Base-by-base conservation (phyloP, 805 yeast species). In the Spathaspora gorwiae region DNA sequence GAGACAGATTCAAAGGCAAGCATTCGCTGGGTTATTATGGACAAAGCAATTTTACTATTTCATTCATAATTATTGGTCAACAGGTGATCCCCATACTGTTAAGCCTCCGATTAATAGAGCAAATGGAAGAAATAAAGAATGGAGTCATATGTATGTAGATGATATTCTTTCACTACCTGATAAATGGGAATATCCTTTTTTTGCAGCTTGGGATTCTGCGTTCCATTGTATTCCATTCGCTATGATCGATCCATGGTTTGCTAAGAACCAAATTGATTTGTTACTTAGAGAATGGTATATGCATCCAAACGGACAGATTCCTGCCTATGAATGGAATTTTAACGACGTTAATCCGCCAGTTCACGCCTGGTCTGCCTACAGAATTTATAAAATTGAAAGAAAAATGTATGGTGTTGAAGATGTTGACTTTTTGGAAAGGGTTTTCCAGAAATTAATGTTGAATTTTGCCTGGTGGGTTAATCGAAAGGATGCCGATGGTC, bases 401-500 rank as follows among this genome's bases (percentile, higher is more conserved):
- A 87, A 86, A 60, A 73, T 87, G 80, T 84, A 84, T 61, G 90
- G 90, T n/a, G 68, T 73, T 15, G 87, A 83, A 52, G 97, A 90
- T 64, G 65, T 84, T 43, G 85, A 81, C 46, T 90, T 90, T 62
- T 75, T 90, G 62, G 97, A 90, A 65, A 71, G 92, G n/a, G 95
- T 88, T 7, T 90, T 90, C 78, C 97, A 90, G 64, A 90, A 90
- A 62, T 76, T 90, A 57, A 68, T 90, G 64, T 72, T 90, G 48
- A 90, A 90, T 65, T 90, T 90, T 66, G 88, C 97, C 19, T 90
- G 97, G 97, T 90, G 97, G 97, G 96, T 90, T 47, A 90, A 90
- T 66, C 75, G 95, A 57, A 90, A 90, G 61, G 97, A 90, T 66
- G 64, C 75, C 3, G 84, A 82, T 50, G 97, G 97, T 51, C 84